Base-by-base conservation (phyloP, 139 green algal genomes). In the Mesostigma viride region DNA sequence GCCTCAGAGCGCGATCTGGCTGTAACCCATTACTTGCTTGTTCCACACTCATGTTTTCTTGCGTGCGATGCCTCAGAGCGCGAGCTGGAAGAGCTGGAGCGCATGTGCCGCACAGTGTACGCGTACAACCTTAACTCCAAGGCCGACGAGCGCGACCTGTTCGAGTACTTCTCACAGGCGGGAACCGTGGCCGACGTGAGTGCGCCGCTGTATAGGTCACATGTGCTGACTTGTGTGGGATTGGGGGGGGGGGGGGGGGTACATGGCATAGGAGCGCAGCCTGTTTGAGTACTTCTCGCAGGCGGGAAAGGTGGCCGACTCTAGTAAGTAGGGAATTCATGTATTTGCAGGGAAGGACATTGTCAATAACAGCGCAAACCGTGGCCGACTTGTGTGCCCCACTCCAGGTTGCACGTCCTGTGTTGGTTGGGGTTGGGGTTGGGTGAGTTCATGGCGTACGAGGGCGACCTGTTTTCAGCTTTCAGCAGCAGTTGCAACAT, bases 71-170 rank as follows among this genome's bases (percentile, higher is more conserved):
- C 17, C 14, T 14, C 58, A 69, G 71, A 85, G 35, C 64, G 17
- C 5, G 53, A 62, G 53, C 5, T 62, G 40, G 71, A 74, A 31
- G 71, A 74, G 35, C 74, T 92, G 73, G 87, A 96, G 78, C 77
- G 87, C 1, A 83, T 88, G 24, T 85, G 81, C 1, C 79, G 90
- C 46, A 96, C 90, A 0, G 81, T 94, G 0, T 91, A 94, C 65
- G 88, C 83, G 0, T 94, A 88, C 78, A 92, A 94, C 65, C 70
- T 96, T 3, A 86, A 80, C 64, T 75, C 90, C 48, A 82, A 77
- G 56, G 88, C 89, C 1, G 83, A 86, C 22, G 90, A 96, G 69
- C 68, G 78, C 22, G 88, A 95, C 63, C 72, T 96, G 3, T 95
- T 91, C 57, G 72, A 89, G 46, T 91, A 94, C 60, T 95, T 93